Evolutionary conservation across 1,284 basidiomycete genomes (phyloP).

Genomic region (Cerrena zonata): DNA sequence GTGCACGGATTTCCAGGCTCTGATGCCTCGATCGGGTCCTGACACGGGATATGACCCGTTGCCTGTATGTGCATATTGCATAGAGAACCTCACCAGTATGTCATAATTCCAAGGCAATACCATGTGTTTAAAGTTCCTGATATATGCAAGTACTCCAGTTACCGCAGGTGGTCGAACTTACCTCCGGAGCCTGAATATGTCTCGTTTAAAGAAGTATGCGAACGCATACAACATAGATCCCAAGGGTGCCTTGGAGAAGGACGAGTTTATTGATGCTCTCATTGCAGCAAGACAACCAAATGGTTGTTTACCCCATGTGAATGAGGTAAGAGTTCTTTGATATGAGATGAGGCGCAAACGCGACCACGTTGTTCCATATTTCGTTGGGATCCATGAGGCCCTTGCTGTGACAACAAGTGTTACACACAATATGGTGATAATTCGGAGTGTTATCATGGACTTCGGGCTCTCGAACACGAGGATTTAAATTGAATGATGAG

Average conservation of each 20-base stretch:
- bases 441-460: no score
- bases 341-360: no score
- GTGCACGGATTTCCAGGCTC: constrained; percentile 68
- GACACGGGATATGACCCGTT: constrained; percentile 55
- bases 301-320: constrained; percentile 49
- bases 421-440: no score
- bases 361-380: no score
- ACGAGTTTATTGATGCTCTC: constrained; percentile 64
- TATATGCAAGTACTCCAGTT: constrained; percentile 36
- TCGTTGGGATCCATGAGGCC: no score
- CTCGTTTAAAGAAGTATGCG: constrained; percentile 62
- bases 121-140: constrained; percentile 1
- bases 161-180: constrained; percentile 57
- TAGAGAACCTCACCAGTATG: constrained; percentile 64
- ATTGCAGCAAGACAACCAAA: constrained; percentile 47
- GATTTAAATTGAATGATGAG: no score
- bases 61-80: constrained; percentile 65
- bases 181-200: constrained; percentile 48
- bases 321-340: constrained; percentile 48
- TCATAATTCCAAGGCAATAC: constrained; percentile 9
- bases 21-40: constrained; percentile 55
- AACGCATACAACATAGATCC: constrained; percentile 61
- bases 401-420: no score
- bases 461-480: no score
- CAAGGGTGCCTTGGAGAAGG: constrained; percentile 65